These are phyloP conservation scores for Paecilomyces variotii DNA, from an alignment of 2,329 filamentous ascomycete genomes.

Conservation along the genomic window DNA sequence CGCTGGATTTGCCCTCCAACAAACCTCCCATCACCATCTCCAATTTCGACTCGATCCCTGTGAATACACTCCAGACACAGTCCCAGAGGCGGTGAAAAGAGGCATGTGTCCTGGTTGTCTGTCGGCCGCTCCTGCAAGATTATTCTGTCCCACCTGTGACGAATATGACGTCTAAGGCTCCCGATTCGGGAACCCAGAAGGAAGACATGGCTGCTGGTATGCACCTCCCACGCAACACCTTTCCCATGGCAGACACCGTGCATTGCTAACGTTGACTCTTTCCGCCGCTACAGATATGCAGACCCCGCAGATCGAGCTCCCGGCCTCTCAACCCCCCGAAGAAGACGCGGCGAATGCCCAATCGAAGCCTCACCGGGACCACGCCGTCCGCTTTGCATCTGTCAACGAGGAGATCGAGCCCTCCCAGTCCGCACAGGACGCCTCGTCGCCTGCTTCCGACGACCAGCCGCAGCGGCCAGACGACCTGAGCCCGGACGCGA, in stretches of 20 bases:
- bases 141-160: constrained; percentile 8
- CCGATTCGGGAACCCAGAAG: constrained; percentile 17
- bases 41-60: not conserved
- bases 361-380: constrained; percentile 21
- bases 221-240: constrained; percentile 10
- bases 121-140: constrained; percentile 4
- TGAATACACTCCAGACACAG: not conserved
- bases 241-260: not conserved
- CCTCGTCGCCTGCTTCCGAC: constrained; percentile 5
- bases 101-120: not conserved
- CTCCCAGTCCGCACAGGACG: constrained; percentile 22
- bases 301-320: constrained; percentile 7
- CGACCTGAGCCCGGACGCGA: constrained; percentile 33
- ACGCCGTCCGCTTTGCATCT: constrained; percentile 63
- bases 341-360: constrained; percentile 19
- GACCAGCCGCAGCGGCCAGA: constrained; percentile 13
- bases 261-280: not conserved
- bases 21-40: not conserved
- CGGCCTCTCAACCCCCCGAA: constrained; percentile 10
- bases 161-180: constrained; percentile 31
- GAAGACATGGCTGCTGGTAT: constrained; percentile 22
- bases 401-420: constrained; percentile 62
- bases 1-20: not conserved
- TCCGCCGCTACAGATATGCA: not conserved
- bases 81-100: not conserved